Conservation (phyloP, 1,284 basidiomycete genomes). For the Marasmius oreades region DNA sequence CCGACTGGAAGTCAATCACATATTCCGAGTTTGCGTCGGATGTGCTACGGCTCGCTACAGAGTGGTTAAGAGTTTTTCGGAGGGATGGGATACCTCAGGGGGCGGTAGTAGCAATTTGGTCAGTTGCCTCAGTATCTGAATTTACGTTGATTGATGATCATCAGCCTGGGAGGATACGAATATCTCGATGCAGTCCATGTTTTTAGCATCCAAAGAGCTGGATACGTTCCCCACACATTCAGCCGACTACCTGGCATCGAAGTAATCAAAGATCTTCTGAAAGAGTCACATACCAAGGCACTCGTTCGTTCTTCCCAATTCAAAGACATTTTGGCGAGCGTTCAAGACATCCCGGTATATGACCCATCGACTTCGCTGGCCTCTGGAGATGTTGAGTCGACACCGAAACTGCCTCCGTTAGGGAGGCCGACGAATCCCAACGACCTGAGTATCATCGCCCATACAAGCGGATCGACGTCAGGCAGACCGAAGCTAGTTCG, state of each 20-base stretch:
- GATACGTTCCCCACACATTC: slow-evolving; percentile 63
- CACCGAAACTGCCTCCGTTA: slow-evolving; percentile 30
- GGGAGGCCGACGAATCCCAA: slow-evolving; percentile 31
- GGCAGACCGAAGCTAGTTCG: slow-evolving; percentile 66
- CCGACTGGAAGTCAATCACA: no score
- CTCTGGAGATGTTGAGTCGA: background rate
- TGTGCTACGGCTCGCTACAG: no score
- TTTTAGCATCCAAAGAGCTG: slow-evolving; percentile 59
- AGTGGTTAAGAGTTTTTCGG: no score
- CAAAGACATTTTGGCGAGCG: slow-evolving; percentile 21
- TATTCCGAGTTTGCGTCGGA: no score
- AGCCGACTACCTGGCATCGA: slow-evolving; percentile 56
- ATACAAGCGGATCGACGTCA: slow-evolving; percentile 67
- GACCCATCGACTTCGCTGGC: background rate
- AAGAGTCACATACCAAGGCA: slow-evolving; percentile 45
- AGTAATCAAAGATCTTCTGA: slow-evolving; percentile 54
- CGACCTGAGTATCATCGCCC: slow-evolving; percentile 56
- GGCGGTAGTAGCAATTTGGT: slow-evolving; percentile 65
- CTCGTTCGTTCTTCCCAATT: slow-evolving; percentile 39
- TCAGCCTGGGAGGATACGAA: slow-evolving; percentile 56
- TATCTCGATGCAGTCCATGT: slow-evolving; percentile 61
- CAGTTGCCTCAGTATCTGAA: slow-evolving; percentile 17
- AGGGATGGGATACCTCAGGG: slow-evolving; percentile 36
- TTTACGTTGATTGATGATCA: slow-evolving; percentile 6
- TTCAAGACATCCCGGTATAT: slow-evolving; percentile 20